Percentiles rank a stretch among this genome's conserved stretches.
These are phyloP conservation scores for Podospora pseudoanserina DNA, from an alignment of 495 filamentous ascomycete species.

Conservation along the genomic window DNA sequence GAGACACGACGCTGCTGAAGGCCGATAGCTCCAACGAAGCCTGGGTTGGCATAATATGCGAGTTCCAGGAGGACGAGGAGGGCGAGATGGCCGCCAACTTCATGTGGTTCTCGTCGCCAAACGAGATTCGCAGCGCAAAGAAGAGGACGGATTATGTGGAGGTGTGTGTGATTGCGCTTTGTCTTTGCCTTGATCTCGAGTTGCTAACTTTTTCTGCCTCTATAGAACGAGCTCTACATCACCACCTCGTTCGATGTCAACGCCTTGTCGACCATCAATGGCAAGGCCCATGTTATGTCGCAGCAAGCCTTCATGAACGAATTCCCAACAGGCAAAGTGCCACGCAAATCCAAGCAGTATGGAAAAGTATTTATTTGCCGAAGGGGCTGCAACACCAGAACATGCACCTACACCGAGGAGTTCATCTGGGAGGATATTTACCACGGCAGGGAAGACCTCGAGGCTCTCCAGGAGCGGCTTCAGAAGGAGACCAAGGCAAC, in stretches of 20 bases:
- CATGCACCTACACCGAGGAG: slow-evolving; percentile 87
- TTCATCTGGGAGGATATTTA: slow-evolving; percentile 89
- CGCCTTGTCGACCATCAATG: slow-evolving; percentile 84
- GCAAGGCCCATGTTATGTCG: slow-evolving; percentile 78
- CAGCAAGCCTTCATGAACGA: slow-evolving; percentile 56
- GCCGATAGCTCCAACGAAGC: slow-evolving; percentile 74
- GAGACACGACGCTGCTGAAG: slow-evolving; percentile 82
- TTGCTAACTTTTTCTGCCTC: not conserved
- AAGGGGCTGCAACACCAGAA: slow-evolving; percentile 80
- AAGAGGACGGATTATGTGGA: slow-evolving; percentile 76
- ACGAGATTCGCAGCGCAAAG: slow-evolving; percentile 81
- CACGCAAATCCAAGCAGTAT: slow-evolving; percentile 67
- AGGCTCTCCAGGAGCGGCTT: slow-evolving; percentile 59
- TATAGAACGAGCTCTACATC: slow-evolving; percentile 84
- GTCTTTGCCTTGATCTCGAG: not conserved
- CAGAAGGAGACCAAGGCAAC: slow-evolving; percentile 66
- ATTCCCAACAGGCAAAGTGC: slow-evolving; percentile 75
- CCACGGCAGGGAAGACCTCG: slow-evolving; percentile 59
- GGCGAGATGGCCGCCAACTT: slow-evolving; percentile 68
- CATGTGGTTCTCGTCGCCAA: slow-evolving; percentile 85
- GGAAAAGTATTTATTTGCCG: slow-evolving; percentile 91
- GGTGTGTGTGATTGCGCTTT: slow-evolving; percentile 33
- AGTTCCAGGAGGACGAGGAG: slow-evolving; percentile 68
- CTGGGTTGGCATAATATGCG: slow-evolving; percentile 84
- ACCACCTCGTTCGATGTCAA: slow-evolving; percentile 81